Evolutionary conservation across 768 basidiomycete species (phyloP), one percentile per base, ranked within the genome.

Genomic region (Podaxis pistillaris): DNA sequence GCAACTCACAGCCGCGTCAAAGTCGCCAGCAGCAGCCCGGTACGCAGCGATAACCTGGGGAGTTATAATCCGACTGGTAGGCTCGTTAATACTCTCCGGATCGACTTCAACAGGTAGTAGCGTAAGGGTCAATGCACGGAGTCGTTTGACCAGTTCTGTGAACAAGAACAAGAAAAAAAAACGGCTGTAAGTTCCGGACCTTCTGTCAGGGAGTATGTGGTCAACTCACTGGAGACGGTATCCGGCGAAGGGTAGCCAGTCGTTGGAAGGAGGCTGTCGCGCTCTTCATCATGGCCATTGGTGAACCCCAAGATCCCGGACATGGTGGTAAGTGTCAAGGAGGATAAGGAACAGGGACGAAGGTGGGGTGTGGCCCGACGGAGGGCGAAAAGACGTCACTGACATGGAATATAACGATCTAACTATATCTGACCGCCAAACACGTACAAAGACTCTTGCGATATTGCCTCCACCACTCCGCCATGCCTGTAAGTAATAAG

Each of bases 51-150:
- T 83, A 50, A 96, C 91, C 56, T 81, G 78, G 24, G 49, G 89
- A 0, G 93, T 95, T 49, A 96, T 91, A 56, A 95, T 81, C 62
- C 92, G 84, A 72, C 89, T 91, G 0, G 91, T 94, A 0, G 94
- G 85, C 37, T 89, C 87, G 68, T 80, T 85, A 58, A 97, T 84
- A 24, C 74, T 80, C 30, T 60, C 50, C 15, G 58, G 58, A 33
- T 66, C 66, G 11, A 66, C 66, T 40, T 66, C 66, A 13, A 66
- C 60, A 41, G 66, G 66, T 19, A 66, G 49, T 24, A 66, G 41
- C n/a, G 55, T 49, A 4, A 66, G 61, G 4, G 63, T 66, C 52
- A 66, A 44, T 12, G 66, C 66, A 24, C 66, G 63, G 6, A 66
- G 28, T 19, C 66, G 60, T 24, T 54, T 64, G 26, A 64, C 57